Percentiles rank a stretch among this genome's conserved stretches.
Evolutionary conservation across 2,329 filamentous ascomycete genomes (phyloP).

Genomic region (Zymoseptoria passerinii): DNA sequence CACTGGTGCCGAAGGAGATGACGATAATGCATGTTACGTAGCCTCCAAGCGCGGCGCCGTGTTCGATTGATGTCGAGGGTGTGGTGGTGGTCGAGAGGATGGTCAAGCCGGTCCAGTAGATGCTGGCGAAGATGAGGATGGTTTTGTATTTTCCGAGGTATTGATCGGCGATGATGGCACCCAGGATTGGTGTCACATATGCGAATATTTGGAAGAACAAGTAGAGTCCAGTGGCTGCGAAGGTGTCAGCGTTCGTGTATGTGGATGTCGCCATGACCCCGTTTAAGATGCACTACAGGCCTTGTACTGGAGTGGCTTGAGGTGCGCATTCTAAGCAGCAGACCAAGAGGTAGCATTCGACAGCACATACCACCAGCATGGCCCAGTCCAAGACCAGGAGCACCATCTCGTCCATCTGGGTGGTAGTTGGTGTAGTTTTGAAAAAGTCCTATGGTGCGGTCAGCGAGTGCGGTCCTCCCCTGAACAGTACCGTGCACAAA

Average conservation of each 20-base stretch:
- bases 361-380: constrained; percentile 35
- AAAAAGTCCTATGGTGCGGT: constrained; percentile 34
- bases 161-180: constrained; percentile 53
- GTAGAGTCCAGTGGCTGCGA: constrained; percentile 35
- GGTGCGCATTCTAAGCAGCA: too few relatives aligned
- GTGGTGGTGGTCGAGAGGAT: constrained; percentile 59
- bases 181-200: constrained; percentile 40
- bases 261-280: too few relatives aligned
- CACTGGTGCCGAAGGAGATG: constrained; percentile 67
- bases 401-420: constrained; percentile 31
- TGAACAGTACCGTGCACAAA: not conserved
- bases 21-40: constrained; percentile 58
- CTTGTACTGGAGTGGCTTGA: too few relatives aligned
- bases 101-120: constrained; percentile 58
- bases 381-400: constrained; percentile 34
- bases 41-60: constrained; percentile 52
- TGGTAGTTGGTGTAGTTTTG: constrained; percentile 44
- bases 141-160: constrained; percentile 63
- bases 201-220: constrained; percentile 44
- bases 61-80: constrained; percentile 53
- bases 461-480: not conserved
- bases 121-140: constrained; percentile 56
- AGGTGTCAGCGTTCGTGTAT: not conserved
- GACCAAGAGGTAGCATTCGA: constrained; percentile 2
- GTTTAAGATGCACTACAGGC: too few relatives aligned